Evolutionary conservation across 768 basidiomycete species (phyloP).

Genomic region (Tricholoma hemisulphureum): DNA sequence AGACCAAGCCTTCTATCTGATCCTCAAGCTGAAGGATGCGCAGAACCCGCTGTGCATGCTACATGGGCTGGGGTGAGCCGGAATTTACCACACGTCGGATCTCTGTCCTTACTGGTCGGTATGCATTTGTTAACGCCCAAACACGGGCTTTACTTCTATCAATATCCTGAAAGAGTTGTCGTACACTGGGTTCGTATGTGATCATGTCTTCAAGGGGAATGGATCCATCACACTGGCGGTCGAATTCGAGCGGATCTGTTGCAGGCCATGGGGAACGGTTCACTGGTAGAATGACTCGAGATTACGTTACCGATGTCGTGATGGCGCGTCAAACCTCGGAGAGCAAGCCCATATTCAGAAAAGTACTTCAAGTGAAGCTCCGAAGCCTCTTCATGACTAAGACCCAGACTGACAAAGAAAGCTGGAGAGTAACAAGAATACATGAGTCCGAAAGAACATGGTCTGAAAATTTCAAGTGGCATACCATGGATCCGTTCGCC

Average conservation of each 20-base stretch:
- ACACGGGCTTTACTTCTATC: slow-evolving; percentile 75
- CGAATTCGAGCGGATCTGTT: slow-evolving; percentile 82
- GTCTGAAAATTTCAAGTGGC: not conserved
- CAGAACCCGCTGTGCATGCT: slow-evolving; percentile 85
- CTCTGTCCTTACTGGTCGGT: slow-evolving; percentile 52
- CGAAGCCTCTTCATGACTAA: slow-evolving; percentile 66
- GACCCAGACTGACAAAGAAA: slow-evolving; percentile 71
- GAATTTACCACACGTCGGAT: not conserved
- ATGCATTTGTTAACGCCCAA: slow-evolving; percentile 88
- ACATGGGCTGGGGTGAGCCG: slow-evolving; percentile 2
- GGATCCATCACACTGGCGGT: slow-evolving; percentile 78
- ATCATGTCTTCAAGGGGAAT: slow-evolving; percentile 82
- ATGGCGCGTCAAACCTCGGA: slow-evolving; percentile 74
- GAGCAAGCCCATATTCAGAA: slow-evolving; percentile 76
- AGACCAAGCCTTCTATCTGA: slow-evolving; percentile 73
- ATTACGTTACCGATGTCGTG: slow-evolving; percentile 64
- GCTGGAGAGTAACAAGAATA: slow-evolving; percentile 37
- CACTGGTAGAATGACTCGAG: not conserved
- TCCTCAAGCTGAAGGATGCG: slow-evolving; percentile 70
- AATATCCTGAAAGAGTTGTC: slow-evolving; percentile 73
- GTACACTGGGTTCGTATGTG: slow-evolving; percentile 56
- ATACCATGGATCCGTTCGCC: slow-evolving; percentile 73
- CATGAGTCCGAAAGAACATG: not conserved
- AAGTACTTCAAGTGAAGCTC: slow-evolving; percentile 73
- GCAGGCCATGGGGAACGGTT: not conserved